A percentile compares a stretch with the other conserved stretches of the same genome.
phyloP scores from a whole-genome alignment of 2,329 filamentous ascomycete species.

The Graphilbum sp. region DNA sequence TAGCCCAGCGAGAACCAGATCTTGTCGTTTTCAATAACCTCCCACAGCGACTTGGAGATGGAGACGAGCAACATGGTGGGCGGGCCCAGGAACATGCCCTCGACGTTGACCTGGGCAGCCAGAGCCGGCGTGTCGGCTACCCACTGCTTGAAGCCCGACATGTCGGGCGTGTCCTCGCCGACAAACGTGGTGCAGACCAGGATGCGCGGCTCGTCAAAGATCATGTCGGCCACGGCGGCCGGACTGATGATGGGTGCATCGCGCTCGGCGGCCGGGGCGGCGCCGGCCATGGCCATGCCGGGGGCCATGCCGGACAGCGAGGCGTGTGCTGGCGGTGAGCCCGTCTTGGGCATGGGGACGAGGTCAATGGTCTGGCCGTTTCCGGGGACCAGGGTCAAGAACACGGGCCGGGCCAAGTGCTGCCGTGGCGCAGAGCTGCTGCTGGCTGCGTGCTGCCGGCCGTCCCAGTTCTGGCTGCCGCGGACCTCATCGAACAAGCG shows the following conservation, averaged over 20 bases:
- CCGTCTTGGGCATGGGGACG: constrained; percentile 24
- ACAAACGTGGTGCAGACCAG: constrained; percentile 52
- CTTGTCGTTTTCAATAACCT: constrained; percentile 47
- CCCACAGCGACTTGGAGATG: constrained; percentile 48
- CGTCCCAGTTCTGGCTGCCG: constrained; percentile 26
- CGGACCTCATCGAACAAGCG: constrained; percentile 39
- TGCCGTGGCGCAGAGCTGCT: constrained; percentile 15
- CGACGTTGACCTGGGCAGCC: constrained; percentile 42
- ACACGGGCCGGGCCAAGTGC: too few species aligned
- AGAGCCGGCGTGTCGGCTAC: constrained; percentile 41
- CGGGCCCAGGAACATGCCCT: constrained; percentile 52
- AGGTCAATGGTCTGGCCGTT: constrained; percentile 37
- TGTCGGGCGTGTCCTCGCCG: constrained; percentile 47
- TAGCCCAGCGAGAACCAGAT: constrained; percentile 50
- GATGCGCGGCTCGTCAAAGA: constrained; percentile 46
- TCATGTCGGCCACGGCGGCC: constrained; percentile 34
- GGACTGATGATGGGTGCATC: constrained; percentile 30
- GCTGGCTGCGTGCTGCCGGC: constrained; percentile 25
- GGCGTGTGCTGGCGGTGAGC: constrained; percentile 11
- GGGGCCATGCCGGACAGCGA: not conserved
- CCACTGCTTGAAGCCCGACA: constrained; percentile 51
- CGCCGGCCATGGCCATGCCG: not conserved
- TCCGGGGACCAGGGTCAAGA: constrained; percentile 38
- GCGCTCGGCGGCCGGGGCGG: constrained; percentile 3
- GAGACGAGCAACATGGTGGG: constrained; percentile 51